These are phyloP conservation scores for Ustilago loliicola DNA, from an alignment of 1,284 basidiomycete genomes.

Conservation along the genomic window DNA sequence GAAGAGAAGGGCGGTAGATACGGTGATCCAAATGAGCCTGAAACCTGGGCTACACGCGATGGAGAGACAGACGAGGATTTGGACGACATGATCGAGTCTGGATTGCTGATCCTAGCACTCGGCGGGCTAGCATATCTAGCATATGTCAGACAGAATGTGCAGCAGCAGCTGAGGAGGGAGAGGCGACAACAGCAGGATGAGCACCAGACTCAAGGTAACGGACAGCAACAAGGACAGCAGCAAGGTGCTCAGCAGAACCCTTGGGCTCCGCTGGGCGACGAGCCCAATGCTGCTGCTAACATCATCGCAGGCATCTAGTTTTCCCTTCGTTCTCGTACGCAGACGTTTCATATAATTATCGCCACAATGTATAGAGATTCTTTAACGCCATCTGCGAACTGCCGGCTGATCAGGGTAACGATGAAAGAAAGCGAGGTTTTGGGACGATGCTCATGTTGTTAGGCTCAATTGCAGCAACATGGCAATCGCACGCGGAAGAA, in stretches of 20 bases:
- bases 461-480: background rate
- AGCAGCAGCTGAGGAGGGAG: slow-evolving; percentile 54
- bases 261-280: slow-evolving; percentile 37
- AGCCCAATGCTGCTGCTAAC: slow-evolving; percentile 44
- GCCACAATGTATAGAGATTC: background rate
- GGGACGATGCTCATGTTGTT: background rate
- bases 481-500: too few species aligned
- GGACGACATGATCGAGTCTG: slow-evolving; percentile 62
- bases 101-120: slow-evolving; percentile 56
- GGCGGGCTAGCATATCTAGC: slow-evolving; percentile 59
- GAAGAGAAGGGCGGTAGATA: slow-evolving; percentile 44
- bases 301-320: slow-evolving; percentile 29
- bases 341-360: background rate
- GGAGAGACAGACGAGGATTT: slow-evolving; percentile 49
- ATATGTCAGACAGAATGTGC: slow-evolving; percentile 56
- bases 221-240: slow-evolving; percentile 6
- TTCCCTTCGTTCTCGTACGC: background rate
- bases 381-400: background rate
- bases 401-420: too few species aligned
- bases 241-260: slow-evolving; percentile 25
- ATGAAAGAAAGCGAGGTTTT: background rate
- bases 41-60: slow-evolving; percentile 41
- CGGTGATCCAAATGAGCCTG: slow-evolving; percentile 59
- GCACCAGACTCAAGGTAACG: slow-evolving; percentile 14
- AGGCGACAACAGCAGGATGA: slow-evolving; percentile 31